These are phyloP conservation scores for Aspergillus texensis DNA, from an alignment of 2,329 filamentous ascomycete genomes.

Conservation along the genomic window DNA sequence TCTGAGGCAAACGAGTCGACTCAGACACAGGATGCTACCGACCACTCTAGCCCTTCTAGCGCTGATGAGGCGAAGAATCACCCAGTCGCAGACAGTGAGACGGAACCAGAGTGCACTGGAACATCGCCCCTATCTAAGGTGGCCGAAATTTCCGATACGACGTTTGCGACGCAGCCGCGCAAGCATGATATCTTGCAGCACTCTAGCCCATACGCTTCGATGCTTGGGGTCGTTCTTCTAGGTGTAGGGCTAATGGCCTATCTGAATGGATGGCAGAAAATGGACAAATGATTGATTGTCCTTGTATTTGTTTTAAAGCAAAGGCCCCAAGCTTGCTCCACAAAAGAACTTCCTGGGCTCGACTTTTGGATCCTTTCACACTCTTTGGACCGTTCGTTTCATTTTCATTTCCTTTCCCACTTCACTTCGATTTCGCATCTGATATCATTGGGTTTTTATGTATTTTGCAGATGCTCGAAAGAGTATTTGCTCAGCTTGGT, in stretches of 20 bases:
- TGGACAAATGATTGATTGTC: slow-evolving; percentile 46
- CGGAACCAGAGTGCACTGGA: slow-evolving; percentile 47
- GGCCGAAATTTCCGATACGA: slow-evolving; percentile 44
- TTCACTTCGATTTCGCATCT: slow-evolving; percentile 14
- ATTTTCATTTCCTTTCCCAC: slow-evolving; percentile 11
- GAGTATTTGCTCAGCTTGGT: slow-evolving; percentile 13
- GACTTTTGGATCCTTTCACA: slow-evolving; percentile 16
- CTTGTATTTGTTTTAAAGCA: slow-evolving; percentile 2
- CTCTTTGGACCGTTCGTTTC: slow-evolving; percentile 16
- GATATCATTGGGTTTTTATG: slow-evolving; percentile 15
- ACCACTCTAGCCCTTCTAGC: slow-evolving; percentile 11
- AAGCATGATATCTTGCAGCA: slow-evolving; percentile 50
- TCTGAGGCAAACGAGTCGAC: slow-evolving; percentile 41
- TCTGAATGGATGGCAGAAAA: slow-evolving; percentile 77
- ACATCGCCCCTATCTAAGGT: slow-evolving; percentile 49
- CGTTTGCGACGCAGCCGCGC: slow-evolving; percentile 43
- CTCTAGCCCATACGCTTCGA: slow-evolving; percentile 74
- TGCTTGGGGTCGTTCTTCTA: slow-evolving; percentile 78
- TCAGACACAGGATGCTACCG: slow-evolving; percentile 14
- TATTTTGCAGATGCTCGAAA: slow-evolving; percentile 18
- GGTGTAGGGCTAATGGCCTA: slow-evolving; percentile 86
- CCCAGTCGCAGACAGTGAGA: slow-evolving; percentile 17
- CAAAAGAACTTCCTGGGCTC: background rate
- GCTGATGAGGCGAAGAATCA: slow-evolving; percentile 17
- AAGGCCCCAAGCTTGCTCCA: background rate